Base-by-base conservation (phyloP, 2,329 filamentous ascomycete species). In the Thelonectria rubi region DNA sequence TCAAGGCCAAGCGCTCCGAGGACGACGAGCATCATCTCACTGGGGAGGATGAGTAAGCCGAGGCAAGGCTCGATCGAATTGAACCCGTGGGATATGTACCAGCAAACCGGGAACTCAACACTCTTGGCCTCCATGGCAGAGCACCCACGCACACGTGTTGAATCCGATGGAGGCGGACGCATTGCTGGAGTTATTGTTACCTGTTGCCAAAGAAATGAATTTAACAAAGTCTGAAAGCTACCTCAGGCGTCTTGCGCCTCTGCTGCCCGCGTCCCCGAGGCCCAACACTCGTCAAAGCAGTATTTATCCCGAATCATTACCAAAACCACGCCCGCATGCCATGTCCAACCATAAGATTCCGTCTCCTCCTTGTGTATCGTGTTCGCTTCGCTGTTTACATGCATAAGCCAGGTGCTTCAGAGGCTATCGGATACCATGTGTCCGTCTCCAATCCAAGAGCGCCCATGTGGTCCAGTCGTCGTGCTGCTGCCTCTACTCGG, bases 1-100 rank as follows among this genome's bases (percentile, higher is more conserved):
- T 76, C 65, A 80, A 79, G 67, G 60, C 69, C 49, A 76, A 75
- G 67, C 43, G 42, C n/a, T 49, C 45, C 6, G 46, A 63, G 11
- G 55, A 68, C 2, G 66, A 67, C 21, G 62, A 68, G 56, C 51
- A 63, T 14, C 32, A 52, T 15, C 58, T 68, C 9, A 42, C 62
- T 14, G 50, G 37, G 3, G 39, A 50, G n/a, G 58, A 60, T 30
- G 53, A 46, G 52, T 55, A 18, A 34, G 12, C 8, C 15, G 5
- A 26, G 21, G 12, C 3, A 15, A 26, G 8, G 24, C 6, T 32
- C 32, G n/a, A 6, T 17, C 15, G 4, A 2, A 30, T 8, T 9
- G 26, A 30, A 30, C 26, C 24, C 24, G 26, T 30, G 26, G 26
- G 7, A 30, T 5, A 9, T 24, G 21, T 7, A 24, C 21, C 4